A percentile compares a stretch with the other conserved stretches of the same genome.
Evolutionary conservation across 768 basidiomycete genomes (phyloP).

Genomic region (Kwoniella mangroviensis): DNA sequence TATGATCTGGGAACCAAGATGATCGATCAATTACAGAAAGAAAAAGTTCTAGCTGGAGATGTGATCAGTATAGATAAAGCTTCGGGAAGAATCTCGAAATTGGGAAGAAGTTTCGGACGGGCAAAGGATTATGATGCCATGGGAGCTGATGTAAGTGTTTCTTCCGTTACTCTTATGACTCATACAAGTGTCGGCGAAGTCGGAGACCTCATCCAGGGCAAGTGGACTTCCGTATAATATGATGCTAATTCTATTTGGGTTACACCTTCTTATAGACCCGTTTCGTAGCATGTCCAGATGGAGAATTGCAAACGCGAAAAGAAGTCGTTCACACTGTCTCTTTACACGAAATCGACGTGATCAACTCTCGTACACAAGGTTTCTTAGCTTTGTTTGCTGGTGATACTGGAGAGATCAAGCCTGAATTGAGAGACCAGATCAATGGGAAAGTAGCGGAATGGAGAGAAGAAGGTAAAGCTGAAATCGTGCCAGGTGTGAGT

Average conservation of each 20-base stretch:
- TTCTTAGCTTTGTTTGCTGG: constrained; percentile 80
- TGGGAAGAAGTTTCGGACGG: constrained; percentile 94
- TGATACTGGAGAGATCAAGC: constrained; percentile 98
- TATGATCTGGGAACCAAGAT: constrained; percentile 99
- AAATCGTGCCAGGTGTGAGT: constrained; percentile 91
- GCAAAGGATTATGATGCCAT: constrained; percentile 98
- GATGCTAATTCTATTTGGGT: background rate
- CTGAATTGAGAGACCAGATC: constrained; percentile 93
- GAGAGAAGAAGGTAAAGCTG: constrained; percentile 98
- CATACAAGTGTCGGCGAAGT: background rate
- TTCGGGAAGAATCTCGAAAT: constrained; percentile 92
- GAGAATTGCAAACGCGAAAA: constrained; percentile 96
- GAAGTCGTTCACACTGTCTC: constrained; percentile 97
- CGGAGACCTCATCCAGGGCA: background rate
- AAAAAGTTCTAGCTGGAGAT: constrained; percentile 91
- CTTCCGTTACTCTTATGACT: background rate
- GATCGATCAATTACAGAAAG: constrained; percentile 96
- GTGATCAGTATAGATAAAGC: constrained; percentile 97
- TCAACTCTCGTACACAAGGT: constrained; percentile 97
- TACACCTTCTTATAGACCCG: constrained; percentile 70
- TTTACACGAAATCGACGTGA: constrained; percentile 97
- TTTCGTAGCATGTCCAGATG: constrained; percentile 97
- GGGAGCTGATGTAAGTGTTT: constrained; percentile 86
- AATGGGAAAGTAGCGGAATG: constrained; percentile 96
- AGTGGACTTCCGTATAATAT: background rate